Conservation (phyloP, 306 rosid genomes). For the Albizia julibrissin region DNA sequence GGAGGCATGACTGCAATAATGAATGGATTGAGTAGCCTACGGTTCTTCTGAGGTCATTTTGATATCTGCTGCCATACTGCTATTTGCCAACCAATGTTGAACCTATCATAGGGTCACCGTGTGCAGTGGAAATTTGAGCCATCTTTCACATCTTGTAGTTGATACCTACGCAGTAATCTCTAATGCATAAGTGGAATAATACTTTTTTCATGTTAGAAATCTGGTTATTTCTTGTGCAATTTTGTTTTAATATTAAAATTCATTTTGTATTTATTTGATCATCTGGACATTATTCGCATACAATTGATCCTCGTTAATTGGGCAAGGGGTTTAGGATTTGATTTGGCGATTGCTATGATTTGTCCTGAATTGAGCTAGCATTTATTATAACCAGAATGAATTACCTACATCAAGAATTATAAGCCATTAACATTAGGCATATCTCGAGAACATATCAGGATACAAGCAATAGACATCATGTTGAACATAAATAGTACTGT, state of each 20-base stretch:
- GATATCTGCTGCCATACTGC: slow-evolving; percentile 20
- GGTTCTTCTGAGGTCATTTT: slow-evolving; percentile 21
- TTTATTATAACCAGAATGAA: too few relatives aligned
- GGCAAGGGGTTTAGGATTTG: neutral
- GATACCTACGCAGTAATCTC: slow-evolving; percentile 1
- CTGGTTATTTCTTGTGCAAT: slow-evolving; percentile 5
- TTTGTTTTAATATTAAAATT: neutral
- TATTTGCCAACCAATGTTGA: neutral
- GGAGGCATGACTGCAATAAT: slow-evolving; percentile 26
- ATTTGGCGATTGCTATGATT: neutral
- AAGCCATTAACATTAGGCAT: too few relatives aligned
- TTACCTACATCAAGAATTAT: too few relatives aligned
- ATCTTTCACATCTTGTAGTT: slow-evolving; percentile 24
- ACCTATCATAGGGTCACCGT: neutral
- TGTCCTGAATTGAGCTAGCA: neutral
- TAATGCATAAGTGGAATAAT: slow-evolving; percentile 11
- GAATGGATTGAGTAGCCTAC: slow-evolving; percentile 27
- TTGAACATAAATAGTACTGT: too few relatives aligned
- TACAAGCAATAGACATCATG: too few relatives aligned
- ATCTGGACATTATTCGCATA: neutral
- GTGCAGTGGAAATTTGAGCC: neutral
- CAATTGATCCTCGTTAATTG: neutral
- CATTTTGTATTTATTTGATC: neutral
- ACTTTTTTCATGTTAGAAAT: neutral
- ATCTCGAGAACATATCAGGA: too few relatives aligned